Evolutionary conservation across 2,329 filamentous ascomycete species (phyloP).

Genomic region (Diaporthe ampelina): DNA sequence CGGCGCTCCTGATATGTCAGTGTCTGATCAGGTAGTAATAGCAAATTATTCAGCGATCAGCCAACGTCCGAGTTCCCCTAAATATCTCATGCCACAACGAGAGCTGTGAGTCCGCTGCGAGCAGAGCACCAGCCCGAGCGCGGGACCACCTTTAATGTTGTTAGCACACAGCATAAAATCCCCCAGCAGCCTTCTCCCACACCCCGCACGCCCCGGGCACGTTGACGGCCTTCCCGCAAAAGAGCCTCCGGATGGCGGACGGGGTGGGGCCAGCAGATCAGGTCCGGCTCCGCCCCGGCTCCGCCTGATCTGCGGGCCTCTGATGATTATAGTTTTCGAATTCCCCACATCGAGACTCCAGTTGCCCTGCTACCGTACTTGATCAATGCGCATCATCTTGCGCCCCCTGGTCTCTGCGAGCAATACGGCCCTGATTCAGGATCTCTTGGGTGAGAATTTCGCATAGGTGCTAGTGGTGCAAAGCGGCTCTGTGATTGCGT

Average conservation of each 20-base stretch:
- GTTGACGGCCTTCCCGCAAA: not conserved
- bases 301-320: constrained; percentile 10
- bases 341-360: not conserved
- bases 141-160: not conserved
- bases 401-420: not conserved
- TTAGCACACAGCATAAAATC: not conserved
- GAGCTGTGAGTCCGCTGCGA: not conserved
- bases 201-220: not conserved
- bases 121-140: not conserved
- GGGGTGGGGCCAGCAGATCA: not conserved
- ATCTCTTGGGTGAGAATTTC: not conserved
- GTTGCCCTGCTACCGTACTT: not conserved
- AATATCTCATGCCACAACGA: not conserved
- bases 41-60: not conserved
- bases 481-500: not conserved
- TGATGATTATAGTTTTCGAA: not conserved
- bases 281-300: constrained; percentile 13
- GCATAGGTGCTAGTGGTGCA: not conserved
- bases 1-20: not conserved
- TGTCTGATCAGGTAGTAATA: not conserved
- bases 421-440: constrained; percentile 17
- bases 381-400: not conserved
- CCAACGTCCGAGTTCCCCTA: too few relatives aligned
- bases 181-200: not conserved
- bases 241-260: constrained; percentile 4